Conservation (phyloP, 306 rosid species). For the Begonia peltatifolia region DNA sequence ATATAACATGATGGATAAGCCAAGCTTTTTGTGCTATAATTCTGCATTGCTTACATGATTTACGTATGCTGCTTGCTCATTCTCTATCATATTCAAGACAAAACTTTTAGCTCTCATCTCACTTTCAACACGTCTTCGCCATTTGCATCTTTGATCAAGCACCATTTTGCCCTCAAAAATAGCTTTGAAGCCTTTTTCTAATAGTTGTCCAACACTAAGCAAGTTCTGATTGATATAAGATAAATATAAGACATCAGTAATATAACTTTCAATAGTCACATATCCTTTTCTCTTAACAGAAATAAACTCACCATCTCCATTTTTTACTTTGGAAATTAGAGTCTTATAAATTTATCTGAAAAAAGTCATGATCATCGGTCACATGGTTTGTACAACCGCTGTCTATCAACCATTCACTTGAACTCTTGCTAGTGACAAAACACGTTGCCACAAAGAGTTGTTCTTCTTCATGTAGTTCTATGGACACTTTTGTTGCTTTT, state of each 20-base stretch:
- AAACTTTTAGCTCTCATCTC: neutral
- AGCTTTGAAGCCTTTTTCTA: too few relatives aligned
- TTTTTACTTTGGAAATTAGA: neutral
- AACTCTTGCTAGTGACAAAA: neutral
- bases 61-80: neutral
- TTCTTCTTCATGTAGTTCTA: neutral
- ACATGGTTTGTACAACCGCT: slow-evolving; percentile 2
- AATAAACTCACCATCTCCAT: neutral
- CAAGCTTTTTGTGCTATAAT: slow-evolving; percentile 1
- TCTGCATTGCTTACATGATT: neutral
- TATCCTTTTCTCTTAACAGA: neutral
- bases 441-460: neutral
- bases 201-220: neutral
- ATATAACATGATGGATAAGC: slow-evolving; percentile 2
- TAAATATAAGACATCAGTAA: neutral
- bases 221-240: neutral
- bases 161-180: too few relatives aligned
- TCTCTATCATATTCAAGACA: slow-evolving; percentile 2
- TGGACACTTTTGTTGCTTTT: neutral
- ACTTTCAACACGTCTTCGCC: neutral
- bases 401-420: neutral
- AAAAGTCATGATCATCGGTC: neutral
- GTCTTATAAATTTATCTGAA: neutral
- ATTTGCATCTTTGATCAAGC: slow-evolving; percentile 3
- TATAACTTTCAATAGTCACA: neutral